Base-by-base conservation (phyloP, 768 basidiomycete genomes). In the Panaeolus cyanescens region DNA sequence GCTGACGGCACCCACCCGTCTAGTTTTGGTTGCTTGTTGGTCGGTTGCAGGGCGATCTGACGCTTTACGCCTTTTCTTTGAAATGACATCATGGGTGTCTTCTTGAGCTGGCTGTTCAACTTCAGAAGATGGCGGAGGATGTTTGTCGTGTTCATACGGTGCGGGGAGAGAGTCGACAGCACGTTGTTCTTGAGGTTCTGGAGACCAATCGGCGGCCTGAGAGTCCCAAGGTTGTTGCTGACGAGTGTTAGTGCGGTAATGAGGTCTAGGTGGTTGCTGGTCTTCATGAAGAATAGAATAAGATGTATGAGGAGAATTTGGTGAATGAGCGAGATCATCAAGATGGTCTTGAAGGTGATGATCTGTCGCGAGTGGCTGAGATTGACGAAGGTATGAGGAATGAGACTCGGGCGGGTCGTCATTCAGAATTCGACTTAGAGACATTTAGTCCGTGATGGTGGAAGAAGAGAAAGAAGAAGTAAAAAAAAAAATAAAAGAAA, bases 401-500 rank as follows among this genome's bases (percentile, higher is more conserved):
- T 28, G 45, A 15, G 45, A 50, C 8, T 50, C 45, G 8, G 45
- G 74, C 40, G 88, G 83, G 65, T 90, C 87, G 76, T 91, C 86
- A 76, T 92, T 92, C 76, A 92, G 86, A 63, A 92, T 92, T 66
- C 85, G 83, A 67, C 86, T 87, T 73, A 92, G 85, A 55, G 91
- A 92, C 90, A 92, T 92, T 74, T 58, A 55, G 53, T 63, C 56
- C 60, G 62, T 59, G 25, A 7, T 20, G 30, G 30, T 4, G 39
- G 22, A 42, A 22, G n/a, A 42, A 42, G 6, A 30, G 15, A 13
- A 20, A 50, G 30, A 50, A 28, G 30, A 50, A 30, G 25, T 13
- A 42, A 22, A 34, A 34, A 34, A 34, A 34, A 13, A 6, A 6
- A 34, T 7, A 34, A 34, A 13, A 42, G 13, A 25, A 3, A 25